Percentiles rank a stretch among this genome's conserved stretches.
These are phyloP conservation scores for Candida coleopterorum DNA, from an alignment of 805 yeast genomes.

Conservation along the genomic window DNA sequence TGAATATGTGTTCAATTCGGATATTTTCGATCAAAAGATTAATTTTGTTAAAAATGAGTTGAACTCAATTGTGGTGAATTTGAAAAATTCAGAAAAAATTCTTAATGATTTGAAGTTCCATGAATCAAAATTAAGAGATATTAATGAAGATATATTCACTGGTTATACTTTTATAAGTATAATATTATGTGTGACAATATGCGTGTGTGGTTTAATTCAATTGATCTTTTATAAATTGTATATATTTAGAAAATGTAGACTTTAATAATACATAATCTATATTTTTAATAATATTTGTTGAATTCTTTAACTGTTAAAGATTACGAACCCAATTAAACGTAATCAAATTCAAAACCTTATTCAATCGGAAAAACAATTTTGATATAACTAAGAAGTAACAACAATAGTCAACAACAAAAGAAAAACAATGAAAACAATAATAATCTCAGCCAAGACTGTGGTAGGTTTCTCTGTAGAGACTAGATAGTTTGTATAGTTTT, in stretches of 20 bases:
- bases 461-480: too few relatives aligned
- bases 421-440: too few relatives aligned
- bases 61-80: conserved; percentile 25
- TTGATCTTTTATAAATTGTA: conserved; percentile 22
- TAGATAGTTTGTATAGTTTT: too few relatives aligned
- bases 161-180: conserved; percentile 29
- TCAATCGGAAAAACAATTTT: too few relatives aligned
- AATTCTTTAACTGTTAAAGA: too few relatives aligned
- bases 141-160: conserved; percentile 34
- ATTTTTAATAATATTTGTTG: too few relatives aligned
- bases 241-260: conserved; percentile 25
- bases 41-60: conserved; percentile 26
- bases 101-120: conserved; percentile 26
- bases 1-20: conserved; percentile 7
- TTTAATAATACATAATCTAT: too few relatives aligned
- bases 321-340: too few relatives aligned
- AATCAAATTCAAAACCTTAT: too few relatives aligned
- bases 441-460: too few relatives aligned
- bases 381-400: too few relatives aligned
- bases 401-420: too few relatives aligned
- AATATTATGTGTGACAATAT: conserved; percentile 21
- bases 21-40: conserved; percentile 29
- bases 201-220: conserved; percentile 28
- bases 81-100: conserved; percentile 23
- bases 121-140: conserved; percentile 31